Evolutionary conservation across 768 basidiomycete species (phyloP).

Genomic region (Tremella yokohamensis): DNA sequence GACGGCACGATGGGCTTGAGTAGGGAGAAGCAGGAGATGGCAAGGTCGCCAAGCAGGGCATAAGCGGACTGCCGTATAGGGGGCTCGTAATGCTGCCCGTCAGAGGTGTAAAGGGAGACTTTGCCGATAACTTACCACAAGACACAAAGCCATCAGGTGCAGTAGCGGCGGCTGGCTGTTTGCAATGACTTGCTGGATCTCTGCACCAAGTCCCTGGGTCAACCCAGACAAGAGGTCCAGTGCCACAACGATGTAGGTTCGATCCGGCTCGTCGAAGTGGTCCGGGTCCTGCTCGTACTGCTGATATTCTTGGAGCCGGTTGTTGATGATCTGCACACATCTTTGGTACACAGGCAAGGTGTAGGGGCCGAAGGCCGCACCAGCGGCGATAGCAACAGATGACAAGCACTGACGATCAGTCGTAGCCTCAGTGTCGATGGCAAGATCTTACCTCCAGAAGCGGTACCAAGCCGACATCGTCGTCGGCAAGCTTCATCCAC

Average conservation of each 20-base stretch:
- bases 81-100: conserved; percentile 73
- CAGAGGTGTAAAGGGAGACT: background rate
- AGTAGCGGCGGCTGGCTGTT: conserved; percentile 72
- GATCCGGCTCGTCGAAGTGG: conserved; percentile 82
- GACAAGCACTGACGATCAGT: conserved; percentile 68
- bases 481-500: conserved; percentile 86
- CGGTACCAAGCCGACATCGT: conserved; percentile 89
- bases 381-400: conserved; percentile 94
- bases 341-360: conserved; percentile 88
- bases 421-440: background rate
- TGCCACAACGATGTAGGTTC: conserved; percentile 94
- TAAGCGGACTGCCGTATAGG: conserved; percentile 94
- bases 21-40: conserved; percentile 87
- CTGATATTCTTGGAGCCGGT: conserved; percentile 77
- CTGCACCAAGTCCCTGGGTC: conserved; percentile 83
- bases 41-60: conserved; percentile 96
- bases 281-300: conserved; percentile 65
- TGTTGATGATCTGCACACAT: conserved; percentile 79
- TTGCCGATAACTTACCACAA: conserved; percentile 57
- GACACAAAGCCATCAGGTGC: conserved; percentile 74
- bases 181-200: conserved; percentile 69
- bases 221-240: conserved; percentile 94
- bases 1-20: conserved; percentile 79
- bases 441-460: conserved; percentile 73
- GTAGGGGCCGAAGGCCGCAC: conserved; percentile 79